Conservation (phyloP, 208 protist genomes). For the Blastocrithidia nonstop region DNA sequence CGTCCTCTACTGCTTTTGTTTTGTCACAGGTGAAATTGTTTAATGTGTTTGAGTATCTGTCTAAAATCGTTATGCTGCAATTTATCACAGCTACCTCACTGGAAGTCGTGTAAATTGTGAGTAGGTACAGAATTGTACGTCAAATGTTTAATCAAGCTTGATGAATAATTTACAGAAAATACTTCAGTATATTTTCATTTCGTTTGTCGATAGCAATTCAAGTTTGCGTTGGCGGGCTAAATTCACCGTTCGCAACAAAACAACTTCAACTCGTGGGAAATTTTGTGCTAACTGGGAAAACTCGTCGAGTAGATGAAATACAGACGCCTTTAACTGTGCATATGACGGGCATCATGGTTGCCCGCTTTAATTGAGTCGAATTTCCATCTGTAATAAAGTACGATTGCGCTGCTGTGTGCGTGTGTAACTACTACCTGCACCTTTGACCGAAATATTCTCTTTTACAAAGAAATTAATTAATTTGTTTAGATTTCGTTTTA, state of each 20-base stretch:
- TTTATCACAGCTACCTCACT: background rate
- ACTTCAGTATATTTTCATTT: constrained; percentile 9
- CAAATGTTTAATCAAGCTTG: background rate
- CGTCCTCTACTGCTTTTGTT: too few relatives aligned
- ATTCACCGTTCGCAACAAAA: constrained; percentile 45
- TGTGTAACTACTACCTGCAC: too few relatives aligned
- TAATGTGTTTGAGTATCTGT: too few relatives aligned
- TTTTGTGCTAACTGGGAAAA: constrained; percentile 27
- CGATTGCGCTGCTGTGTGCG: constrained; percentile 12
- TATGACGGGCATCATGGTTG: constrained; percentile 43
- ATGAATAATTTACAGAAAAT: background rate
- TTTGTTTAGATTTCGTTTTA: constrained; percentile 32
- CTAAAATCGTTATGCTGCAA: too few relatives aligned
- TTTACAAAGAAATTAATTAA: constrained; percentile 47
- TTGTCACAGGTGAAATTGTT: too few relatives aligned
- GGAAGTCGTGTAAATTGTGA: background rate
- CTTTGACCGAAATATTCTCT: constrained; percentile 5
- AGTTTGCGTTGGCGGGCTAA: too few relatives aligned
- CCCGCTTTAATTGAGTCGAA: constrained; percentile 34
- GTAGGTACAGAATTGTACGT: background rate
- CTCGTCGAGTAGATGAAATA: constrained; percentile 51
- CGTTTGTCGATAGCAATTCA: constrained; percentile 4
- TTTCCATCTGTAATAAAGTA: constrained; percentile 26
- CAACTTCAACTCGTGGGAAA: constrained; percentile 31
- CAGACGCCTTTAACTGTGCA: constrained; percentile 31